phyloP scores from a whole-genome alignment of 73 alveolate genomes.

The Blepharisma stoltei region DNA sequence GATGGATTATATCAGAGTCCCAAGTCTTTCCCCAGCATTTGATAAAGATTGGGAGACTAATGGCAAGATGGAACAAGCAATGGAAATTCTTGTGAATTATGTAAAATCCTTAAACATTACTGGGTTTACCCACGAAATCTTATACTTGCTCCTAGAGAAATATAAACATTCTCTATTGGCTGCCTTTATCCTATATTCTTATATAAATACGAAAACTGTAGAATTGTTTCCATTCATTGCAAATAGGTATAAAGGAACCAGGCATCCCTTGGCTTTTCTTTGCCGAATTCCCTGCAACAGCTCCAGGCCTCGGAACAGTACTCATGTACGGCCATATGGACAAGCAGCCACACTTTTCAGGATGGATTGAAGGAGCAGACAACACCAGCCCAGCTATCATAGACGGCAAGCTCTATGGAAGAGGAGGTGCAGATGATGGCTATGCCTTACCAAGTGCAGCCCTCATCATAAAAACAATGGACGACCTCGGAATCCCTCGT shows the following conservation, averaged over 20 bases:
- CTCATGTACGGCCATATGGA: conserved; percentile 72
- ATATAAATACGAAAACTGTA: too few species aligned
- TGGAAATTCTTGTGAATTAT: background rate
- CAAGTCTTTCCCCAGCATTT: conserved; percentile 82
- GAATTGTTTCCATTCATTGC: too few species aligned
- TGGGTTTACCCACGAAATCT: conserved; percentile 27
- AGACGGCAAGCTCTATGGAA: conserved; percentile 72
- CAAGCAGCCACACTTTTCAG: conserved; percentile 77
- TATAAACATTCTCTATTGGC: conserved; percentile 48
- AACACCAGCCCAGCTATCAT: conserved; percentile 62
- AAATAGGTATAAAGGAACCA: conserved; percentile 52
- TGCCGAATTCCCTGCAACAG: conserved; percentile 52
- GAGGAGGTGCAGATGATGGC: conserved; percentile 91
- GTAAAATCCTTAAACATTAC: conserved; percentile 14
- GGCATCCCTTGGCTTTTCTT: conserved; percentile 66
- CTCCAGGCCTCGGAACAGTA: conserved; percentile 47
- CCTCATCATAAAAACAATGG: conserved; percentile 51
- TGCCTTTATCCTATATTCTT: conserved; percentile 58
- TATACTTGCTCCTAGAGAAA: conserved; percentile 49
- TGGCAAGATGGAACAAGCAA: conserved; percentile 56
- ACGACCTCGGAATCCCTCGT: conserved; percentile 56
- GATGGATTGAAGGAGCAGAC: conserved; percentile 75
- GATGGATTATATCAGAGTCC: conserved; percentile 76
- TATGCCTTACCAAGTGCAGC: conserved; percentile 59
- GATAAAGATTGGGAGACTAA: conserved; percentile 90